Conservation (phyloP, 805 yeast species). For the Dipodascus albidus region DNA sequence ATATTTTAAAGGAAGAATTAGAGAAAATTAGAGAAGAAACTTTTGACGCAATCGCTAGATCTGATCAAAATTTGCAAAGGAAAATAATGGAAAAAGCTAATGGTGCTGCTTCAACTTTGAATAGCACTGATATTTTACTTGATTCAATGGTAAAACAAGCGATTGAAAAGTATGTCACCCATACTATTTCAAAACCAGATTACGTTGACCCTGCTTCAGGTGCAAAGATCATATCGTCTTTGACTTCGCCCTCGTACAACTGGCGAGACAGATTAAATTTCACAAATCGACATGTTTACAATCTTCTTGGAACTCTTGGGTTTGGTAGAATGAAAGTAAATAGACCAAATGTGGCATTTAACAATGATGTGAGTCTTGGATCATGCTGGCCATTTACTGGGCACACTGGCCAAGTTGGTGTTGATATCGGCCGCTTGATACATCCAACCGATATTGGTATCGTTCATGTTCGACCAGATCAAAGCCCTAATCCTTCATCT, state of each 20-base stretch:
- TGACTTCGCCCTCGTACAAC: constrained; percentile 16
- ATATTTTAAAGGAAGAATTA: neutral
- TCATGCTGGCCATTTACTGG: constrained; percentile 27
- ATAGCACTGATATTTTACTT: neutral
- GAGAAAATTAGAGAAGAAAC: neutral
- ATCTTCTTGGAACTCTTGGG: constrained; percentile 9
- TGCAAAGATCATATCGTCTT: constrained; percentile 14
- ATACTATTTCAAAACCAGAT: constrained; percentile 4
- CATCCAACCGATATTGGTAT: constrained; percentile 17
- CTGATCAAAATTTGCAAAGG: neutral
- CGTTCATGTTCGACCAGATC: constrained; percentile 17
- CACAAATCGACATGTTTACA: neutral
- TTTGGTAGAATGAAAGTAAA: constrained; percentile 9
- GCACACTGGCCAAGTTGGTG: constrained; percentile 18
- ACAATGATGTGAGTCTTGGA: constrained; percentile 15
- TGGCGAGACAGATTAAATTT: constrained; percentile 5
- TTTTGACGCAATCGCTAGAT: neutral
- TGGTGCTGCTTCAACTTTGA: neutral
- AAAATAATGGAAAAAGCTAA: neutral
- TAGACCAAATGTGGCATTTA: constrained; percentile 14
- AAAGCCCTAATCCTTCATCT: constrained; percentile 14
- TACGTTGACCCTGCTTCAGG: constrained; percentile 17
- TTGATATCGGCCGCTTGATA: constrained; percentile 16
- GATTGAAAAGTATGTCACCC: neutral
- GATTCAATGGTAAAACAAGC: neutral